phyloP scores from a whole-genome alignment of 148 eudicot genomes.

The Diospyros lotus region DNA sequence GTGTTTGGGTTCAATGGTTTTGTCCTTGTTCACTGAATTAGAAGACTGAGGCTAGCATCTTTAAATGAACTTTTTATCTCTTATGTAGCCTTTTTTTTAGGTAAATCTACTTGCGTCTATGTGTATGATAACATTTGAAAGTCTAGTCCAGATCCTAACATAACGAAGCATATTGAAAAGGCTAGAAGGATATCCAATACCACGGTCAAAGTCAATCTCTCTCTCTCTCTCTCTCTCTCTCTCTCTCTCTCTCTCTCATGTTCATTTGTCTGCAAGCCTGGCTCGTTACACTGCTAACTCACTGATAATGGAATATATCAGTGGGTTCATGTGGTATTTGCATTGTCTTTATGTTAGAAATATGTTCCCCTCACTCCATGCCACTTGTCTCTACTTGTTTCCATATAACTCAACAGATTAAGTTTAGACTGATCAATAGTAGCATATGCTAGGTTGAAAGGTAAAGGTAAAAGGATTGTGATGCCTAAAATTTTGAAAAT shows the following conservation, averaged over 20 bases:
- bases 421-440: no score
- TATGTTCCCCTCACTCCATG: no score
- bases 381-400: no score
- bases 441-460: no score
- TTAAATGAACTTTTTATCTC: neutral
- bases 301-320: neutral
- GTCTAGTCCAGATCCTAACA: constrained; percentile 29
- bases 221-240: constrained; percentile 18
- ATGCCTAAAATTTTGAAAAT: no score
- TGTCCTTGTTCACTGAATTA: neutral
- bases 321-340: no score
- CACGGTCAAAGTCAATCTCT: constrained; percentile 19
- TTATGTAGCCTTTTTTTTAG: constrained; percentile 10
- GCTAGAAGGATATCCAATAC: constrained; percentile 16
- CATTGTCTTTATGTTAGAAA: no score
- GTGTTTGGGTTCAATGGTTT: constrained; percentile 1
- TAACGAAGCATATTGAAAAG: constrained; percentile 17
- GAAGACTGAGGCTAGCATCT: neutral
- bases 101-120: constrained; percentile 29
- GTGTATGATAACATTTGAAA: constrained; percentile 24
- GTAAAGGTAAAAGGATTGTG: no score
- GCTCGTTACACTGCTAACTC: neutral
- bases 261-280: neutral
- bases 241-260: constrained; percentile 13
- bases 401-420: no score